phyloP scores from a whole-genome alignment of 2,329 filamentous ascomycete genomes.

The Venturia nashicola region DNA sequence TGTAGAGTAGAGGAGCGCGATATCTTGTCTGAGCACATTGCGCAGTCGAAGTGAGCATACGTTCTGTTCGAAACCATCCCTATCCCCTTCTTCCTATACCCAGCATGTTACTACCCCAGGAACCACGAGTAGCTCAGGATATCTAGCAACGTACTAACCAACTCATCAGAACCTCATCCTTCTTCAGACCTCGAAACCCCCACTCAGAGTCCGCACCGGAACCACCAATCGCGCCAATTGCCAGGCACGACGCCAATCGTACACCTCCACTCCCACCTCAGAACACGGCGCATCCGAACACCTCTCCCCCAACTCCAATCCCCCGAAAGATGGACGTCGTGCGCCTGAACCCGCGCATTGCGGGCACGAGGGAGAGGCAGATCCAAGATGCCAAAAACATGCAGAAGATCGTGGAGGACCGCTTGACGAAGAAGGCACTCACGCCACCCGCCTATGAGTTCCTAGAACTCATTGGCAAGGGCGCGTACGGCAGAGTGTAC shows the following conservation, averaged over 20 bases:
- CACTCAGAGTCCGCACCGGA: not conserved
- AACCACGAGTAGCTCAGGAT: not conserved
- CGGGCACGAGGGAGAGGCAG: slow-evolving; percentile 45
- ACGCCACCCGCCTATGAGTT: slow-evolving; percentile 55
- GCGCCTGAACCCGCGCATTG: slow-evolving; percentile 15
- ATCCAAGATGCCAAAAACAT: slow-evolving; percentile 60
- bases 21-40: not conserved
- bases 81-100: not conserved
- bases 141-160: not conserved
- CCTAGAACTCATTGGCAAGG: slow-evolving; percentile 62
- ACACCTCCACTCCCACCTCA: not conserved
- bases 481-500: slow-evolving; percentile 62
- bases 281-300: not conserved
- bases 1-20: not conserved
- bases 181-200: not conserved
- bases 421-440: slow-evolving; percentile 46
- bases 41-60: not conserved
- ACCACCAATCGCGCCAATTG: not conserved
- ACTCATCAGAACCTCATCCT: not conserved
- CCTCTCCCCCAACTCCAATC: not conserved
- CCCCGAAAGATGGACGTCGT: slow-evolving; percentile 17
- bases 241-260: not conserved
- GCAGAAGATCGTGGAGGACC: slow-evolving; percentile 51
- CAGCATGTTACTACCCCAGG: not conserved
- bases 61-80: not conserved